Evolutionary conservation across 2,329 filamentous ascomycete genomes (phyloP), one percentile per base, ranked within the genome.

Genomic region (Talaromyces sp.): DNA sequence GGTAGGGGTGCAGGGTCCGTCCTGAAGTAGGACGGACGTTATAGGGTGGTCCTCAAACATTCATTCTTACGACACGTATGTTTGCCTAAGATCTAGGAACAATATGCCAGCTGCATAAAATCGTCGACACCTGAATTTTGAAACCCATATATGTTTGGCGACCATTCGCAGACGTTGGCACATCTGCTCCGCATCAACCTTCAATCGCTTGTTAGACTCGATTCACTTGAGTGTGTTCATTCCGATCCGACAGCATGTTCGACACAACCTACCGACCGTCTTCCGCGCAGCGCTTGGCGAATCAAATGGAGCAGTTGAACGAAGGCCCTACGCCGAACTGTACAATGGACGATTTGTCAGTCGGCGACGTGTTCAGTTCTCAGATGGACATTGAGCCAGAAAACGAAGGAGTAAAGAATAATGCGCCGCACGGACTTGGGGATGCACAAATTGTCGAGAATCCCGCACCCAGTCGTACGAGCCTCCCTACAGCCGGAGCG

Each of bases 11-110:
- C 72, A 74, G 71, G 76, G 80, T 83, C 81, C 80, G 81, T 82
- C 81, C 79, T 82, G 79, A 81, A 78, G 67, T 77, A 79, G 79
- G 80, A 78, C 80, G 81, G 81, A 82, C 80, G 79, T 79, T 81
- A 82, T 74, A 63, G 43, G 61, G 61, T 43, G 47, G 38, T 49
- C 49, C 19, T 36, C 38, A 13, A 43, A 31, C 29, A 11, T 34
- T 15, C n/a, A 25, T 63, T 38, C 27, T 15, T 45, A 58, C 36
- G 27, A 22, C 19, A 22, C 22, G 7, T 47, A 58, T 58, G 61
- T 7, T 56, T 58, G 40, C n/a, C 29, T 58, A 38, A 49, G 29
- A 25, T 15, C 11, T 58, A 47, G 53, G 36, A 45, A 36, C 61
- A 49, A 58, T 29, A 63, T 63, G 61, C 51, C 5, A 45, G 61